Evolutionary conservation across 2,329 filamentous ascomycete genomes (phyloP).

Genomic region (Ceratocystis alfenasii): DNA sequence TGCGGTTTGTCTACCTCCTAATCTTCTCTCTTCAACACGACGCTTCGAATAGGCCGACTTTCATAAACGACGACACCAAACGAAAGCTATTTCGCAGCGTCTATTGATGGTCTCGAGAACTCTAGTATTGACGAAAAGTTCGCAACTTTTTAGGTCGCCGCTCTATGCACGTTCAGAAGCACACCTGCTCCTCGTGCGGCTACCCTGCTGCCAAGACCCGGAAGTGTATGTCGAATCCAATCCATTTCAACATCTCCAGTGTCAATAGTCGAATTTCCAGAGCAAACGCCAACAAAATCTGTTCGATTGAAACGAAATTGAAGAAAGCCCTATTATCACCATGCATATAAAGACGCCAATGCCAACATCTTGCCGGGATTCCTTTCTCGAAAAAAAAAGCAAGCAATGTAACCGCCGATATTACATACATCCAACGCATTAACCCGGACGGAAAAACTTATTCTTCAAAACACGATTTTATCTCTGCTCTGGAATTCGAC

Average conservation of each 20-base stretch:
- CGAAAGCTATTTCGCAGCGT: not conserved
- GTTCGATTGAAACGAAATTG: not conserved
- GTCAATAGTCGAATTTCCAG: constrained; percentile 8
- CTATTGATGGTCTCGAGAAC: not conserved
- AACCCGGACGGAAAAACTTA: not conserved
- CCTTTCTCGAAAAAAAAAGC: not conserved
- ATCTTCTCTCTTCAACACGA: constrained; percentile 17
- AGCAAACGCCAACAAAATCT: not conserved
- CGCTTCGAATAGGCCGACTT: constrained; percentile 21
- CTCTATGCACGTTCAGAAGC: constrained; percentile 99
- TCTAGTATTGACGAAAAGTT: constrained; percentile 8
- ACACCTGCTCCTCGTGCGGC: constrained; percentile 89
- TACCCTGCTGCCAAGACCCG: constrained; percentile 95
- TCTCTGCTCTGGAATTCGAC: constrained; percentile 9
- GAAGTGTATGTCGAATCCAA: constrained; percentile 68
- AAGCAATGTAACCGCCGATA: not conserved
- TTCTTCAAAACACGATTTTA: not conserved
- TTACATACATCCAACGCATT: not conserved
- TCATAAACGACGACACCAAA: constrained; percentile 16
- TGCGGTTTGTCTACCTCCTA: constrained; percentile 61
- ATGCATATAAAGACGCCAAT: not conserved
- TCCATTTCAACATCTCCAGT: not conserved
- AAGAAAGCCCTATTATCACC: not conserved
- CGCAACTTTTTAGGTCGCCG: constrained; percentile 57
- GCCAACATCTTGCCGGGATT: not conserved